Percentiles rank a stretch among this genome's conserved stretches.
These are phyloP conservation scores for Aspergillus biplanus DNA, from an alignment of 495 filamentous ascomycete genomes.

Conservation along the genomic window DNA sequence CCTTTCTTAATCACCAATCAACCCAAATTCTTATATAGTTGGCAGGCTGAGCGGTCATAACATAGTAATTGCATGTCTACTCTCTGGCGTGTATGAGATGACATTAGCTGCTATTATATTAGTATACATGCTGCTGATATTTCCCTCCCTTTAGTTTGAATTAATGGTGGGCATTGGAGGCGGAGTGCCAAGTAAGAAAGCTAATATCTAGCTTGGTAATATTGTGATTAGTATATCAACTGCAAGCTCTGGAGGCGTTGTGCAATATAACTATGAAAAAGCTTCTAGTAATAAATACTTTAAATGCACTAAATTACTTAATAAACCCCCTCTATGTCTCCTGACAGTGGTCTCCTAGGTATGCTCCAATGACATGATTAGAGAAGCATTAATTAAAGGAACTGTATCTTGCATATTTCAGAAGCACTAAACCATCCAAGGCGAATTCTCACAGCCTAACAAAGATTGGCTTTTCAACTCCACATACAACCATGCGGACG, in stretches of 20 bases:
- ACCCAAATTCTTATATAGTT: conserved; percentile 38
- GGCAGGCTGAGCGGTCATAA: conserved; percentile 36
- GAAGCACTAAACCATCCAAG: not conserved
- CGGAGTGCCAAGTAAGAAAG: conserved; percentile 33
- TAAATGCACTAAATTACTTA: conserved; percentile 37
- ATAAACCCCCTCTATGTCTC: conserved; percentile 36
- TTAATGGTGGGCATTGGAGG: conserved; percentile 45
- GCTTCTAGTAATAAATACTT: conserved; percentile 32
- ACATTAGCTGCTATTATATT: conserved; percentile 30
- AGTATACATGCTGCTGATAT: conserved; percentile 29
- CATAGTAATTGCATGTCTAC: conserved; percentile 40
- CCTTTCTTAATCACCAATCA: conserved; percentile 17
- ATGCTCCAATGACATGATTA: not conserved
- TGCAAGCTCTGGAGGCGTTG: conserved; percentile 27
- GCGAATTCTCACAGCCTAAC: too few species aligned
- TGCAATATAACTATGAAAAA: conserved; percentile 49
- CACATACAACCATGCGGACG: too few species aligned
- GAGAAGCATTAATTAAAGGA: too few species aligned
- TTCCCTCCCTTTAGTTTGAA: conserved; percentile 27
- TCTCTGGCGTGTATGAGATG: conserved; percentile 31
- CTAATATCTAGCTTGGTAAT: conserved; percentile 43
- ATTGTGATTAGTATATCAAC: conserved; percentile 38
- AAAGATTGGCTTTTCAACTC: too few species aligned
- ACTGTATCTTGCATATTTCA: too few species aligned
- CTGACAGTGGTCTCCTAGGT: conserved; percentile 34